phyloP scores from a whole-genome alignment of 1,139 yeast species.

The Candida freyschussii region DNA sequence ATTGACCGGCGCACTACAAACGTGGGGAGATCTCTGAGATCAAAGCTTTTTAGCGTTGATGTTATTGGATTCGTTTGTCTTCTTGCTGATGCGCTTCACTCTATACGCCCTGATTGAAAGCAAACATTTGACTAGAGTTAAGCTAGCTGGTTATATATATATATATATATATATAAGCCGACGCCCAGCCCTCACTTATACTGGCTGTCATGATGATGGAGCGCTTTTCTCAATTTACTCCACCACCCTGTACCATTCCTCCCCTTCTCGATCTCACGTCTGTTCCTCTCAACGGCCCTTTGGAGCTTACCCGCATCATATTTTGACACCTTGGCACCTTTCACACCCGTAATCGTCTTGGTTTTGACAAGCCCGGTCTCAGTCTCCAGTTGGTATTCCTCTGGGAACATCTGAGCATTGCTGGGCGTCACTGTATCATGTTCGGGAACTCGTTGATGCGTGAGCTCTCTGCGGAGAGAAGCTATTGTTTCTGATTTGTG shows the following conservation, averaged over 20 bases:
- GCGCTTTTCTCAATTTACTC: conserved; percentile 13
- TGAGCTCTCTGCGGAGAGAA: conserved; percentile 18
- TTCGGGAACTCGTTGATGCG: conserved; percentile 15
- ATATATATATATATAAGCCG: too few relatives aligned
- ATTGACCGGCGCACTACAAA: too few relatives aligned
- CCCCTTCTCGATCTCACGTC: conserved; percentile 25
- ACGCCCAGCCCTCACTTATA: too few relatives aligned
- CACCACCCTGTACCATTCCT: conserved; percentile 25
- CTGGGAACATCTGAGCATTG: conserved; percentile 50
- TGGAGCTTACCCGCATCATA: conserved; percentile 22
- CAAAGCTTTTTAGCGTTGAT: too few relatives aligned
- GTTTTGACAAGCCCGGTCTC: conserved; percentile 60
- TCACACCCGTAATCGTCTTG: conserved; percentile 7
- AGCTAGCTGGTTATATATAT: too few relatives aligned
- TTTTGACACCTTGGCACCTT: conserved; percentile 5
- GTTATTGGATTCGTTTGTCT: too few relatives aligned
- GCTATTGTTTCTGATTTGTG: conserved; percentile 24
- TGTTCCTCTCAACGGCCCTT: conserved; percentile 29
- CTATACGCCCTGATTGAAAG: too few relatives aligned
- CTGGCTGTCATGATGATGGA: too few relatives aligned
- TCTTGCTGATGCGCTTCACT: too few relatives aligned
- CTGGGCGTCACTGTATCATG: conserved; percentile 27
- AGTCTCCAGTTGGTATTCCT: conserved; percentile 75
- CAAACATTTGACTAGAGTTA: too few relatives aligned
- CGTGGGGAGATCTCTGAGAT: too few relatives aligned